Evolutionary conservation across 805 yeast species (phyloP).

Genomic region (Pichia insulana): DNA sequence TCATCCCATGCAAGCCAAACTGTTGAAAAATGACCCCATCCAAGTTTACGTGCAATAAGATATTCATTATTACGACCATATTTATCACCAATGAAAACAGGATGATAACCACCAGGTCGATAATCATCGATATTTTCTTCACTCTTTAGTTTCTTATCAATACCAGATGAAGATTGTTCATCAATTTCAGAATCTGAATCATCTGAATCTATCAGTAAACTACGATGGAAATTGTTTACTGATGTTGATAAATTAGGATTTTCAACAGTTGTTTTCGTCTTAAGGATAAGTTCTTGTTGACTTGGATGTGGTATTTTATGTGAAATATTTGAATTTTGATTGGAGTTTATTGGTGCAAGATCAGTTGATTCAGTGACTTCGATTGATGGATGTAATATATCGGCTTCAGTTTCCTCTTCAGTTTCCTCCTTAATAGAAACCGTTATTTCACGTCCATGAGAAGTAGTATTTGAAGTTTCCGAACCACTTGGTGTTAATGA

Average conservation of each 20-base stretch:
- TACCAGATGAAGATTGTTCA: conserved; percentile 8
- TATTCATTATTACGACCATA: conserved; percentile 40
- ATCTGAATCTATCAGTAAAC: background rate
- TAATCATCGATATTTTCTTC: conserved; percentile 51
- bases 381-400: background rate
- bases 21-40: conserved; percentile 68
- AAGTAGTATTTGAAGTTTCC: background rate
- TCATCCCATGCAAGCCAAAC: conserved; percentile 55
- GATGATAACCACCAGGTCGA: conserved; percentile 56
- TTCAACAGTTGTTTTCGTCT: background rate
- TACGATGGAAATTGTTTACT: background rate
- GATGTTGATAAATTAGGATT: background rate
- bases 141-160: conserved; percentile 21
- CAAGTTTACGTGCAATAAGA: conserved; percentile 45
- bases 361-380: too few species aligned
- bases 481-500: background rate
- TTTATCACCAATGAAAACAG: conserved; percentile 46
- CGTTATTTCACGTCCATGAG: background rate
- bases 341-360: too few species aligned
- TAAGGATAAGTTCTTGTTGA: background rate
- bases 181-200: conserved; percentile 19
- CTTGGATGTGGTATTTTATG: background rate
- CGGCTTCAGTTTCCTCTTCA: background rate
- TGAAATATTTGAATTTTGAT: too few species aligned
- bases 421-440: background rate